Evolutionary conservation across 2,329 filamentous ascomycete genomes (phyloP).

Genomic region (Penicillium carneum): DNA sequence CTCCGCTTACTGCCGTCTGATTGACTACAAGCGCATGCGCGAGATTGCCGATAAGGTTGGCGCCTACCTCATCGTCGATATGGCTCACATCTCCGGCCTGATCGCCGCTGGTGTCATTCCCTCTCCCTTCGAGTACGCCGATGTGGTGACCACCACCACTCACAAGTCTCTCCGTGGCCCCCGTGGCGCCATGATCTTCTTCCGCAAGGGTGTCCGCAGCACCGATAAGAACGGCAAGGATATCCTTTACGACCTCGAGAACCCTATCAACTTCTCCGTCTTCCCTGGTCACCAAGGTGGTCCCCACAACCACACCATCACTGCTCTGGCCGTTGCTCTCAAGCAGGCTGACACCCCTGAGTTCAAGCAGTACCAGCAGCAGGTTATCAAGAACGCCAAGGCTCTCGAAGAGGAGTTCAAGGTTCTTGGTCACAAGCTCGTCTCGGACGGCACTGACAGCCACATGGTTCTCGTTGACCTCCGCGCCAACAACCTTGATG

Average conservation of each 20-base stretch:
- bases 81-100: conserved; percentile 95
- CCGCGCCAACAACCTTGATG: conserved; percentile 86
- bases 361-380: conserved; percentile 90
- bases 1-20: conserved; percentile 92
- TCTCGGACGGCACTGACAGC: conserved; percentile 94
- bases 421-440: conserved; percentile 77
- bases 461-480: conserved; percentile 93
- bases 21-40: conserved; percentile 92
- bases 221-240: conserved; percentile 88
- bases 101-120: conserved; percentile 91
- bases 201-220: conserved; percentile 85
- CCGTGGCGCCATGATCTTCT: conserved; percentile 97
- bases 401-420: conserved; percentile 80
- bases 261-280: conserved; percentile 92
- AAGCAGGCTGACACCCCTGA: conserved; percentile 90
- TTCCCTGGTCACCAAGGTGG: conserved; percentile 98
- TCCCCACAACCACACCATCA: conserved; percentile 98
- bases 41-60: conserved; percentile 89
- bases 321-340: conserved; percentile 88
- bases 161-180: conserved; percentile 97
- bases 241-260: conserved; percentile 86
- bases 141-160: conserved; percentile 96
- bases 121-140: conserved; percentile 85
- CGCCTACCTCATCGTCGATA: conserved; percentile 91
- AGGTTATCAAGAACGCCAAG: conserved; percentile 89